Conservation (phyloP, 225 moss, liverwort and hornwort species). For the Marchantia paleacea region DNA sequence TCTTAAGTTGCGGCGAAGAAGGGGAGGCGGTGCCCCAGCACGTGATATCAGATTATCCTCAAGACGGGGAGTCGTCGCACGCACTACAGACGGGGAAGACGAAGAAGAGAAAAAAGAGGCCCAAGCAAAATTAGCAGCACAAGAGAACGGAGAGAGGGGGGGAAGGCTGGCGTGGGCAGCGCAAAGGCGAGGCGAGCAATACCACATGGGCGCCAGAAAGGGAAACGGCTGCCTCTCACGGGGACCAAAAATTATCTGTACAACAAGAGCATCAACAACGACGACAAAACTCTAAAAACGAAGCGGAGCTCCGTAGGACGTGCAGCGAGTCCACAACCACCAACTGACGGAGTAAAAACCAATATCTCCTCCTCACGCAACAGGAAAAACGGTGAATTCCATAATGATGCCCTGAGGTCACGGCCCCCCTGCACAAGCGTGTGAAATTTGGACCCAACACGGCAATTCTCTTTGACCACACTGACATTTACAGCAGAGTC, state of each 20-base stretch:
- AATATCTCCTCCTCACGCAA: neutral
- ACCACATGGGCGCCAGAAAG: constrained; percentile 13
- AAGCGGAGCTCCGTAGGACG: constrained; percentile 5
- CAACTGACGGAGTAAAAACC: constrained; percentile 1
- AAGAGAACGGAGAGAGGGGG: neutral
- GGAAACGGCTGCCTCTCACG: constrained; percentile 2
- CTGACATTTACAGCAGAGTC: no score
- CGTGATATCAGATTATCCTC: constrained; percentile 1
- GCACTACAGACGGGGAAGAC: neutral
- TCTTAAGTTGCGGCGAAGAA: constrained; percentile 3
- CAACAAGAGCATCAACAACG: constrained; percentile 2
- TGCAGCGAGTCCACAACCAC: neutral
- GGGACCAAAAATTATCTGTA: neutral
- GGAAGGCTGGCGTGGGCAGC: neutral
- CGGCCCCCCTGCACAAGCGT: no score
- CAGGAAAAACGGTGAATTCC: constrained; percentile 2
- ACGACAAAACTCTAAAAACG: constrained; percentile 15
- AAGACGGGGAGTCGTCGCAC: neutral
- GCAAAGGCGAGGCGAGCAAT: neutral
- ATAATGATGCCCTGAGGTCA: neutral
- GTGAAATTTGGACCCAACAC: no score
- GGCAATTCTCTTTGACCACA: no score
- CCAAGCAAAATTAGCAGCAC: neutral
- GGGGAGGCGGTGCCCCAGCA: constrained; percentile 1
- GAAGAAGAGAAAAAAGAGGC: neutral